Percentiles rank a stretch among this genome's conserved stretches.
phyloP scores from a whole-genome alignment of 306 rosid species.

The Purshia tridentata region DNA sequence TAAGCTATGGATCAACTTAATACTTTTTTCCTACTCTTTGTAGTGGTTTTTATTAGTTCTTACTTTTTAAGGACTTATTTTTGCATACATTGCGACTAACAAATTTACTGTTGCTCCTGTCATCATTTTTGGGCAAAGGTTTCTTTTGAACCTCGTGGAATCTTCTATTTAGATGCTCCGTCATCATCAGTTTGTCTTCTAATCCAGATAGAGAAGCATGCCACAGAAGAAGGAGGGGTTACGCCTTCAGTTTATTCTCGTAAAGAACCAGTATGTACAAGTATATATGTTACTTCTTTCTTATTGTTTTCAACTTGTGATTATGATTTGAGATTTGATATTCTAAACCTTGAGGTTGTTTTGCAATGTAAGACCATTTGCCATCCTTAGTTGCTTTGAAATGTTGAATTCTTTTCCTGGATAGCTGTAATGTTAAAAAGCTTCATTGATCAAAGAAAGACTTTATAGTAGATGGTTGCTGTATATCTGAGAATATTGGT shows the following conservation, averaged over 20 bases:
- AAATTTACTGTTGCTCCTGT: slow-evolving; percentile 21
- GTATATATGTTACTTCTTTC: slow-evolving; percentile 11
- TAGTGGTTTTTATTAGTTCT: not conserved
- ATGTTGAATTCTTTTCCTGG: not conserved
- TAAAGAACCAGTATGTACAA: slow-evolving; percentile 82
- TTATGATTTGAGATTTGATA: not conserved
- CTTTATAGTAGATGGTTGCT: not conserved
- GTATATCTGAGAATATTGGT: not conserved
- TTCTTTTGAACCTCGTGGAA: slow-evolving; percentile 62
- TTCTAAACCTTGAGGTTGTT: not conserved
- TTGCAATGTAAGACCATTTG: slow-evolving; percentile 3
- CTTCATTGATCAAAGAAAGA: not conserved
- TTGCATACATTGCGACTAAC: not conserved
- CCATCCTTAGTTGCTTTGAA: not conserved
- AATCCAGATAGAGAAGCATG: slow-evolving; percentile 97
- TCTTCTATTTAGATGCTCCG: slow-evolving; percentile 88
- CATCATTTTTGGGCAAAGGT: slow-evolving; percentile 47
- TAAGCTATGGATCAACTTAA: slow-evolving; percentile 36
- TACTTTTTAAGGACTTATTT: not conserved
- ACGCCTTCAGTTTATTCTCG: slow-evolving; percentile 91
- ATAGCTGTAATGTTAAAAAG: not conserved
- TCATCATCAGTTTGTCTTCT: slow-evolving; percentile 91
- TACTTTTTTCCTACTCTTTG: not conserved
- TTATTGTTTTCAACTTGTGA: slow-evolving; percentile 5
- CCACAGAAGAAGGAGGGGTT: slow-evolving; percentile 95